Evolutionary conservation across 441 rosid species (phyloP).

Genomic region (Jatropha podagrica): DNA sequence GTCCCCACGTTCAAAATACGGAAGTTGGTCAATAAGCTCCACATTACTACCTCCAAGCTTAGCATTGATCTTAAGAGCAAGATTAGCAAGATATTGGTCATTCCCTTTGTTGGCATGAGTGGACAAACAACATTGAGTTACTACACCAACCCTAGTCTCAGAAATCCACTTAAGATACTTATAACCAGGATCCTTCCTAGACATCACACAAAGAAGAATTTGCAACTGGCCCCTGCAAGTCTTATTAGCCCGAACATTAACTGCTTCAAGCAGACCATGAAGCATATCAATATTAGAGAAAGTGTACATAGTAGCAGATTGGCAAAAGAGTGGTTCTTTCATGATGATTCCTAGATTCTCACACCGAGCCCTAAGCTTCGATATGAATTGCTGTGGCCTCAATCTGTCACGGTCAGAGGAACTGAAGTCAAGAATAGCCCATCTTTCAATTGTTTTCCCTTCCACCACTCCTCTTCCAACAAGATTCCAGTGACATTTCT

Average conservation of each 20-base stretch:
- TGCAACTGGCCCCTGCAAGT: slow-evolving; percentile 37
- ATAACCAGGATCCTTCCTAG: slow-evolving; percentile 57
- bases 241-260: slow-evolving; percentile 31
- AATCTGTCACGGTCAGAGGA: slow-evolving; percentile 30
- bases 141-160: slow-evolving; percentile 69
- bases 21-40: slow-evolving; percentile 53
- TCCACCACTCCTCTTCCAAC: slow-evolving; percentile 56
- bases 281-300: slow-evolving; percentile 43
- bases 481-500: slow-evolving; percentile 82
- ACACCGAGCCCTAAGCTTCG: slow-evolving; percentile 46
- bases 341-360: slow-evolving; percentile 56
- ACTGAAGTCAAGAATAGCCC: slow-evolving; percentile 76
- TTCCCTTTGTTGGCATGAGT: slow-evolving; percentile 33
- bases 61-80: slow-evolving; percentile 82
- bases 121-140: slow-evolving; percentile 80
- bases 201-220: slow-evolving; percentile 75
- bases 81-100: slow-evolving; percentile 70
- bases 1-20: slow-evolving; percentile 37
- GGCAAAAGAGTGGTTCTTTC: slow-evolving; percentile 42
- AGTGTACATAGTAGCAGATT: slow-evolving; percentile 40
- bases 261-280: slow-evolving; percentile 38
- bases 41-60: slow-evolving; percentile 89
- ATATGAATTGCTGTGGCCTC: slow-evolving; percentile 35
- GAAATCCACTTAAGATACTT: slow-evolving; percentile 78
- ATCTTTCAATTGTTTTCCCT: slow-evolving; percentile 59